These are phyloP conservation scores for Solanum chiquidenum DNA, from an alignment of 257 asterid genomes.

Conservation along the genomic window DNA sequence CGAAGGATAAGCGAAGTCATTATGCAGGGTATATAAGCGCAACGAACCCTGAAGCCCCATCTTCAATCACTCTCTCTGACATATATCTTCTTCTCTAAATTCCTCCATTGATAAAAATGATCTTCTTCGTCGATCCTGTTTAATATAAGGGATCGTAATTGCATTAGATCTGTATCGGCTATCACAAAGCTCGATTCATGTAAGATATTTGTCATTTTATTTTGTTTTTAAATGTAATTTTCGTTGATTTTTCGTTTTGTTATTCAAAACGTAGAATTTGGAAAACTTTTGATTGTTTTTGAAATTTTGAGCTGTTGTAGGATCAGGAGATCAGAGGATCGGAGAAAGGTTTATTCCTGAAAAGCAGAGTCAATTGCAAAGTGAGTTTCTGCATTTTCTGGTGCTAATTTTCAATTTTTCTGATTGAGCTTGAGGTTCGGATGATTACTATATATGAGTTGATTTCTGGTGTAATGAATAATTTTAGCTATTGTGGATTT, in stretches of 20 bases:
- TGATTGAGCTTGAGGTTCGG: background rate
- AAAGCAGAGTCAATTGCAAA: background rate
- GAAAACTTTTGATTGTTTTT: background rate
- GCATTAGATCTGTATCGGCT: background rate
- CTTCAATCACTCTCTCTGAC: background rate
- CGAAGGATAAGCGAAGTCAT: background rate
- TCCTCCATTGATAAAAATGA: background rate
- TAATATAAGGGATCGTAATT: background rate
- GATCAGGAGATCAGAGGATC: background rate
- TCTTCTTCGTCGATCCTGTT: background rate
- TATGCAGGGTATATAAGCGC: background rate
- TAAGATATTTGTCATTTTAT: background rate
- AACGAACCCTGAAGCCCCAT: background rate
- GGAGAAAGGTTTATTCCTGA: background rate
- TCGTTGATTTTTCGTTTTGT: background rate
- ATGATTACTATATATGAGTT: background rate
- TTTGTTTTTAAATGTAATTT: background rate
- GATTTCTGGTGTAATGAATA: background rate
- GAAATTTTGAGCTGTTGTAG: background rate
- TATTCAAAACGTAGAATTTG: background rate
- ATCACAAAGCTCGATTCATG: background rate
- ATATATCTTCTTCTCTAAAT: background rate
- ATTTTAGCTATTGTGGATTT: background rate
- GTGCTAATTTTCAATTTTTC: background rate
- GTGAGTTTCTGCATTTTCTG: background rate